Evolutionary conservation across 2,329 filamentous ascomycete species (phyloP), one percentile per base, ranked within the genome.

Genomic region (Xylaria sp.): DNA sequence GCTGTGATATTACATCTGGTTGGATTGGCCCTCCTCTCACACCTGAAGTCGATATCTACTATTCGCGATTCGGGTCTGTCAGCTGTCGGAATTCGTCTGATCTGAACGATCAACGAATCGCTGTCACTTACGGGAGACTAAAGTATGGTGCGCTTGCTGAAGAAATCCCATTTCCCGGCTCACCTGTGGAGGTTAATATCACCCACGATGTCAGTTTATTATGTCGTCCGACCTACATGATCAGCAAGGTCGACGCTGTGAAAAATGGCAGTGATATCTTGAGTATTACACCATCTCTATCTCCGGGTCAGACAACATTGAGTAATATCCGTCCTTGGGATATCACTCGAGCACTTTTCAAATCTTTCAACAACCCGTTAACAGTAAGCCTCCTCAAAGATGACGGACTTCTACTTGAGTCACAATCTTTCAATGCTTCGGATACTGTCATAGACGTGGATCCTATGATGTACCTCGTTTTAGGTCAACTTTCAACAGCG

Each of bases 251-350:
- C 27, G 51, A 55, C 25, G 60, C 27, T 8, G 25, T 63, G 13
- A 63, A 63, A 12, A 63, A 63, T 4, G 60, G 51, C 1, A 63
- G 51, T 21, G n/a, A 63, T 35, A 18, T 63, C n/a, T 18, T 55
- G n/a, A 63, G 50, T 8, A 1, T 63, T 6, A 48, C 37, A 5
- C 50, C 37, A 35, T 57, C 60, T 8, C 2, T 5, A 48, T 25
- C 40, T 16, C 25, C 40, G 4, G n/a, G 25, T 5, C 37, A 10
- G 21, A 40, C 1, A 40, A 35, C 1, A 25, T 27, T 63, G 12
- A 40, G 25, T 27, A 57, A 57, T 25, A 13, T 63, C 27, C 50
- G 57, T 12, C 51, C 60, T 42, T 63, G 60, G 60, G 40, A 63
- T 63, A 57, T 63, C 1, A 32, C 60, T 13, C 51, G 13, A 9